Conservation (phyloP, 768 basidiomycete species). For the Phlebiopsis flavidoalba region DNA sequence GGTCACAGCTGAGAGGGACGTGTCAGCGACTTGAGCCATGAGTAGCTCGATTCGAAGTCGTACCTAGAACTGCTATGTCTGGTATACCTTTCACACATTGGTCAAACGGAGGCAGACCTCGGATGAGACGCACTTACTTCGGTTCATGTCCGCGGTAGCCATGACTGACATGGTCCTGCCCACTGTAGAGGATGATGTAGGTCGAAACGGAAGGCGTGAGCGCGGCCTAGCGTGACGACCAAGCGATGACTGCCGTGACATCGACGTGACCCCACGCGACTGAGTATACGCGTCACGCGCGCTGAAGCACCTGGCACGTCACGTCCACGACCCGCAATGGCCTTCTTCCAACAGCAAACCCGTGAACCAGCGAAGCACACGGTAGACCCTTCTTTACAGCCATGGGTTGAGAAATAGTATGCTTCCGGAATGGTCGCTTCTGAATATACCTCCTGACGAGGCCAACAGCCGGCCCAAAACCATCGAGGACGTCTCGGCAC, state of each 20-base stretch:
- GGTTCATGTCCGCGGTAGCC: conserved; percentile 31
- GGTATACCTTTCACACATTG: background rate
- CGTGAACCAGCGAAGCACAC: conserved; percentile 25
- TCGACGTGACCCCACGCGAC: conserved; percentile 25
- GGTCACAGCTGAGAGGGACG: conserved; percentile 7
- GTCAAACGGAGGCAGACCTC: background rate
- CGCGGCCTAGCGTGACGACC: conserved; percentile 18
- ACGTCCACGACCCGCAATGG: conserved; percentile 35
- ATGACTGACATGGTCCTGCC: conserved; percentile 25
- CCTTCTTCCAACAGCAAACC: conserved; percentile 51
- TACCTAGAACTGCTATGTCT: conserved; percentile 2
- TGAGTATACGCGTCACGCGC: conserved; percentile 37
- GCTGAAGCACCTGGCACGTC: conserved; percentile 20
- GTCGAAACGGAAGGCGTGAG: background rate
- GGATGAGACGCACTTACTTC: conserved; percentile 23
- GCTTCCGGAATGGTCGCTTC: conserved; percentile 16
- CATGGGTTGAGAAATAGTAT: conserved; percentile 99
- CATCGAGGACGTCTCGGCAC: conserved; percentile 95
- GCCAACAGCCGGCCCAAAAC: conserved; percentile 83
- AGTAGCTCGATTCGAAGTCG: background rate
- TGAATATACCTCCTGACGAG: background rate
- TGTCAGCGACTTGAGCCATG: background rate
- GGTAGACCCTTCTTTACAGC: conserved; percentile 61
- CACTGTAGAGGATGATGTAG: conserved; percentile 4
- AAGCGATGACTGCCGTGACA: conserved; percentile 29